These are phyloP conservation scores for Magnolia kwangsiensis DNA, from an alignment of 164 flowering plant species.

Conservation along the genomic window DNA sequence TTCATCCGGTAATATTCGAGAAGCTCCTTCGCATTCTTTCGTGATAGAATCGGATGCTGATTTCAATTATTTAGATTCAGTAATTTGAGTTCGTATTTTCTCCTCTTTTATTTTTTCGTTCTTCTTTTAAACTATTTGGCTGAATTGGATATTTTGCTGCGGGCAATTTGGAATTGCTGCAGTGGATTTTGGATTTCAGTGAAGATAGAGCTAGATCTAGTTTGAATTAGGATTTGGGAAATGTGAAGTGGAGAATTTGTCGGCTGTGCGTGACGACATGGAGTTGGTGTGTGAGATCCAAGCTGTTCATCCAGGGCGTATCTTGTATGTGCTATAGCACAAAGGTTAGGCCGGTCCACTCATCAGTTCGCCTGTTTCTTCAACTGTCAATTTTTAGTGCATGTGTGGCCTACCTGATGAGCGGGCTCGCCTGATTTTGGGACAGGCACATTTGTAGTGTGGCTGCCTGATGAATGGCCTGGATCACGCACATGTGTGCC, in stretches of 20 bases:
- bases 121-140: too few species aligned
- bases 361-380: not conserved
- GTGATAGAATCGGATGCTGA: not conserved
- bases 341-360: not conserved
- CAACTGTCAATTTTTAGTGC: not conserved
- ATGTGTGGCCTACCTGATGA: not conserved
- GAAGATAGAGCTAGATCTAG: not conserved
- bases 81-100: not conserved
- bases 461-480: not conserved
- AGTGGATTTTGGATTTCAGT: not conserved
- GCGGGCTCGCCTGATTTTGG: not conserved
- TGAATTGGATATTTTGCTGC: not conserved
- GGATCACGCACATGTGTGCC: not conserved
- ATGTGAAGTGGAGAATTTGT: not conserved
- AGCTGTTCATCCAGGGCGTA: not conserved
- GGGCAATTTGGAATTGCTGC: not conserved
- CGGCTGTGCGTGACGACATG: not conserved
- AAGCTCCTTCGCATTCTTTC: not conserved
- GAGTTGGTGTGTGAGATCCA: not conserved
- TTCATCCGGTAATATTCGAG: constrained; percentile 7
- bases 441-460: not conserved
- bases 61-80: too few species aligned
- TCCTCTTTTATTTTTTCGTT: not conserved
- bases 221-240: not conserved
- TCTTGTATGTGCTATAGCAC: not conserved